Evolutionary conservation across 1,284 basidiomycete species (phyloP).

Genomic region (Coriolopsis trogii): DNA sequence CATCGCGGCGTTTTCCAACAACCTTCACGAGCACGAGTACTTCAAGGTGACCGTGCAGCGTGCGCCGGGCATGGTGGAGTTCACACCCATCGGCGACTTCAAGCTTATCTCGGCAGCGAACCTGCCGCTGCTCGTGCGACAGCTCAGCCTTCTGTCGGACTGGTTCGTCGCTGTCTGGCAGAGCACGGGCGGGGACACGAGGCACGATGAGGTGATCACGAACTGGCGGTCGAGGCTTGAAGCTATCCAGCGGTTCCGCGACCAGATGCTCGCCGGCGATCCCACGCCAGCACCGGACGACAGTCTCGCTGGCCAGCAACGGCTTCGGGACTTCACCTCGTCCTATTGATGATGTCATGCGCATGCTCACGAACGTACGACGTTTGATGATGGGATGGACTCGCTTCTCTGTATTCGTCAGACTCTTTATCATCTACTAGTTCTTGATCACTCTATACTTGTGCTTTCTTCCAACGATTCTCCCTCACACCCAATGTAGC

Average conservation of each 20-base stretch:
- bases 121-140: conserved; percentile 82
- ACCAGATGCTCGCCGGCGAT: conserved; percentile 34
- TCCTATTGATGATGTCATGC: conserved; percentile 31
- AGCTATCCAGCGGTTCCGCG: conserved; percentile 69
- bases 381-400: conserved; percentile 15
- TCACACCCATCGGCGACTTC: conserved; percentile 88
- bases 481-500: conserved; percentile 16
- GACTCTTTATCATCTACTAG: no score
- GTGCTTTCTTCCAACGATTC: not conserved
- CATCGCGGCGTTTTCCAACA: conserved; percentile 79
- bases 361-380: conserved; percentile 16
- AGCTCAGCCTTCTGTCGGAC: conserved; percentile 84
- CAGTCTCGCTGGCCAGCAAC: conserved; percentile 40
- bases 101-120: conserved; percentile 89
- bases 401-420: no score
- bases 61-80: conserved; percentile 87
- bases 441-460: no score
- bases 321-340: conserved; percentile 43
- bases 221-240: conserved; percentile 87
- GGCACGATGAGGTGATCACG: conserved; percentile 79
- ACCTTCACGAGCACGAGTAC: conserved; percentile 84
- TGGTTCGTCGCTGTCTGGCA: conserved; percentile 88
- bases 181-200: conserved; percentile 71
- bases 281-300: conserved; percentile 29
- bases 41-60: conserved; percentile 91